These are phyloP conservation scores for Raphanus hybrid DNA, from an alignment of 441 rosid genomes.

Conservation along the genomic window DNA sequence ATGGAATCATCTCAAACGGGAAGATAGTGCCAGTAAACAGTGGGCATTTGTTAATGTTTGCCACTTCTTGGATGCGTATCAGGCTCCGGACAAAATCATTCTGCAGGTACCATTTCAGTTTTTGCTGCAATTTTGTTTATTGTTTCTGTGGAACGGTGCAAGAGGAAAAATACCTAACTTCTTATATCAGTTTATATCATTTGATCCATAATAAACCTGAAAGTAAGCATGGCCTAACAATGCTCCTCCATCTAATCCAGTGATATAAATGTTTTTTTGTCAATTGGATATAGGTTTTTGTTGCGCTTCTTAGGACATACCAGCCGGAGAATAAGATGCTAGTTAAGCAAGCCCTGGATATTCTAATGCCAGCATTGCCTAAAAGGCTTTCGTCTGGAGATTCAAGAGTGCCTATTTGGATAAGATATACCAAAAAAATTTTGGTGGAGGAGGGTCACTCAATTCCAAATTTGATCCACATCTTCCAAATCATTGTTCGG, in stretches of 20 bases:
- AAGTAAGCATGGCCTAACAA: slow-evolving; percentile 8
- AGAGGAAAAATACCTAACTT: slow-evolving; percentile 17
- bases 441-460: slow-evolving; percentile 99
- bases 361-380: slow-evolving; percentile 98
- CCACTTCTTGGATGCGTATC: slow-evolving; percentile 99
- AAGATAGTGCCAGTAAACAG: slow-evolving; percentile 99
- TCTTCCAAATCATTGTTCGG: slow-evolving; percentile 96
- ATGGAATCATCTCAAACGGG: slow-evolving; percentile 99
- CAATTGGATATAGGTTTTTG: slow-evolving; percentile 81
- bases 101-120: slow-evolving; percentile 71
- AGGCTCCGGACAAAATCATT: slow-evolving; percentile 98
- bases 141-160: slow-evolving; percentile 64
- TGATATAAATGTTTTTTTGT: slow-evolving; percentile 26
- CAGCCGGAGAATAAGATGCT: slow-evolving; percentile 97
- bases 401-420: slow-evolving; percentile 99
- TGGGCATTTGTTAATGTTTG: slow-evolving; percentile 99
- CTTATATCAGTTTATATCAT: not conserved
- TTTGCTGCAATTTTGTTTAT: slow-evolving; percentile 22
- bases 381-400: slow-evolving; percentile 91
- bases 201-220: slow-evolving; percentile 13
- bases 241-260: slow-evolving; percentile 13
- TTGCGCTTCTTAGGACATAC: slow-evolving; percentile 97
- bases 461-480: slow-evolving; percentile 92
- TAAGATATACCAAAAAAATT: slow-evolving; percentile 93
- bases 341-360: slow-evolving; percentile 99